Conservation (phyloP, 768 basidiomycete species). For the Lactarius hatsudake region DNA sequence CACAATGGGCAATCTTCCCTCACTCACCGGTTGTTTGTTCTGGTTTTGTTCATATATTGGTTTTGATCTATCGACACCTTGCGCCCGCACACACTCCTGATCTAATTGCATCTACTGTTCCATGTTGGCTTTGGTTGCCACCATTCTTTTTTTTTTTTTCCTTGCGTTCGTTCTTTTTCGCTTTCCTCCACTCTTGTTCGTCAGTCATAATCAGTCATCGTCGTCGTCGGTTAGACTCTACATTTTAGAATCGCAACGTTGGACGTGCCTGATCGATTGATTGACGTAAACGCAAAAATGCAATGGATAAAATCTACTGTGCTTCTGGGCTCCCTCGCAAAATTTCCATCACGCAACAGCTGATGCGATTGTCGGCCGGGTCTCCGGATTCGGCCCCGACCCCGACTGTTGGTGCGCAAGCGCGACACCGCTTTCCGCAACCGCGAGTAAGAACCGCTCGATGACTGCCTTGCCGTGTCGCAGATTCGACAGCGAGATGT, state of each 20-base stretch:
- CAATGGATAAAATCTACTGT: background rate
- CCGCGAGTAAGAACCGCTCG: conserved; percentile 65
- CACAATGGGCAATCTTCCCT: background rate
- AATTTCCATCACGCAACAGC: background rate
- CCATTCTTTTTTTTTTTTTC: background rate
- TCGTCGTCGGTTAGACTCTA: too few species aligned
- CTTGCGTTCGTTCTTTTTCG: background rate
- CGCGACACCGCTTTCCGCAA: conserved; percentile 36
- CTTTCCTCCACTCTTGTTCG: background rate
- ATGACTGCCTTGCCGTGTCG: conserved; percentile 72
- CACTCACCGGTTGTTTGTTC: background rate
- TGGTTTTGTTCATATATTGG: background rate
- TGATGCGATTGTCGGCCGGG: background rate
- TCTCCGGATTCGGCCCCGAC: background rate
- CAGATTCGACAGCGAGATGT: conserved; percentile 82
- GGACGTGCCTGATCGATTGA: background rate
- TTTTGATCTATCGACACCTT: background rate
- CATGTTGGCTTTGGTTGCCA: background rate
- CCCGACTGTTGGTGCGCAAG: background rate
- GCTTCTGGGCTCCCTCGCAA: background rate
- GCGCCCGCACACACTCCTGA: background rate
- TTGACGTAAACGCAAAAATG: background rate
- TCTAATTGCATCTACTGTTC: background rate
- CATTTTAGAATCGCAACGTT: background rate
- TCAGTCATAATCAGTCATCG: background rate